Percentiles rank a stretch among this genome's conserved stretches.
These are phyloP conservation scores for Candida khao-thaluensis DNA, from an alignment of 805 yeast genomes.

Conservation along the genomic window DNA sequence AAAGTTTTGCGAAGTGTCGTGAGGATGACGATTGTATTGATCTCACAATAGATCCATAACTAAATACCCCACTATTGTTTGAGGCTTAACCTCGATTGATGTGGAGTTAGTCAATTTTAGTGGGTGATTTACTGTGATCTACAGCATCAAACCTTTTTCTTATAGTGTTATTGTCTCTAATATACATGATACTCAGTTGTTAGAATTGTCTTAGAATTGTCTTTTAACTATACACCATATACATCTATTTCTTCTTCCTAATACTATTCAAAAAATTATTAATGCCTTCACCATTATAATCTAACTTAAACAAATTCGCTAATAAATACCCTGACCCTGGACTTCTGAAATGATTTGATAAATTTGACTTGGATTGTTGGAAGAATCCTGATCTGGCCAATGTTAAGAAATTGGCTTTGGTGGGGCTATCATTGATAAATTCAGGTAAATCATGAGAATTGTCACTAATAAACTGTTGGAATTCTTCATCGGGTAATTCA, in stretches of 20 bases:
- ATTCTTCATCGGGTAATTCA: conserved; percentile 30
- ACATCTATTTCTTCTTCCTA: conserved; percentile 26
- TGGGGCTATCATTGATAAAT: conserved; percentile 28
- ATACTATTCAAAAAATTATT: conserved; percentile 48
- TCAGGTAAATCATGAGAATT: conserved; percentile 39
- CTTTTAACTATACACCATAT: too few relatives aligned
- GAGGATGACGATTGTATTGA: conserved; percentile 7
- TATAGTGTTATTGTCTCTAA: too few relatives aligned
- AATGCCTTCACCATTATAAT: conserved; percentile 56
- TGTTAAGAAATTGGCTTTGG: conserved; percentile 38
- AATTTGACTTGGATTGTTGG: conserved; percentile 38
- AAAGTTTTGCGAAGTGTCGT: conserved; percentile 2
- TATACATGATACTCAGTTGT: too few relatives aligned
- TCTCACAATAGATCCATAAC: too few relatives aligned
- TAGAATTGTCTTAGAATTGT: too few relatives aligned
- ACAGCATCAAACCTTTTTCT: too few relatives aligned
- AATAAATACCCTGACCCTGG: conserved; percentile 50
- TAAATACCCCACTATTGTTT: too few relatives aligned
- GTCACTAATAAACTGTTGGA: conserved; percentile 27
- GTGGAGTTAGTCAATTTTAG: too few relatives aligned
- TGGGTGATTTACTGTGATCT: too few relatives aligned
- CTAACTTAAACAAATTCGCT: conserved; percentile 47
- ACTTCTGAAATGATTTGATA: conserved; percentile 42
- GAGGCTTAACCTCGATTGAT: too few relatives aligned
- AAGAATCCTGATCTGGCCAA: conserved; percentile 52